phyloP scores from a whole-genome alignment of 2,329 filamentous ascomycete genomes.

The Teratosphaeria gauchensis region DNA sequence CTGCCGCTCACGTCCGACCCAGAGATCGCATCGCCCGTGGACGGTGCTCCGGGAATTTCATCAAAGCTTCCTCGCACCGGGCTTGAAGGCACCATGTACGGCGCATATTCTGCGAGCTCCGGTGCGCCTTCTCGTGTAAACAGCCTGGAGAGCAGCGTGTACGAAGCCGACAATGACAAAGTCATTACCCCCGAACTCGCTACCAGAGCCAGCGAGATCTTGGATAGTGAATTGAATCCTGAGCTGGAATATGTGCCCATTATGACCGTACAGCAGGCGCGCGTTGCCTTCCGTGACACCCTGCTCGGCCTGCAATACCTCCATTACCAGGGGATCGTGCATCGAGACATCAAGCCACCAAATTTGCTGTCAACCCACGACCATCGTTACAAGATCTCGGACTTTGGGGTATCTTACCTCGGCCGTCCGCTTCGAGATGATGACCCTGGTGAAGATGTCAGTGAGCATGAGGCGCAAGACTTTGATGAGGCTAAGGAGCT shows the following conservation, averaged over 20 bases:
- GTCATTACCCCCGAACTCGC: constrained; percentile 6
- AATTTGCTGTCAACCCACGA: constrained; percentile 82
- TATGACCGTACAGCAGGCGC: constrained; percentile 75
- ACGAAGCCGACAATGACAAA: neutral
- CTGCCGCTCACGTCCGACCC: constrained; percentile 21
- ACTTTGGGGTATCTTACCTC: constrained; percentile 97
- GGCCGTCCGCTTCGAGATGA: constrained; percentile 71
- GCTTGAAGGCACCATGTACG: constrained; percentile 70
- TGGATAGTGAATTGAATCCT: constrained; percentile 63
- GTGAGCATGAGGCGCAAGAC: constrained; percentile 71
- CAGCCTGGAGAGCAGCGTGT: constrained; percentile 50
- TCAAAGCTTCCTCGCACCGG: neutral
- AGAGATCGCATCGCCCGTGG: constrained; percentile 7
- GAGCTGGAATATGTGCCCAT: constrained; percentile 90
- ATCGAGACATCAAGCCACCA: constrained; percentile 50
- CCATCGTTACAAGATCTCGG: constrained; percentile 89
- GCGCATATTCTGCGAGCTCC: constrained; percentile 48
- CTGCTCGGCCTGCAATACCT: constrained; percentile 89
- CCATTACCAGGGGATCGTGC: constrained; percentile 43
- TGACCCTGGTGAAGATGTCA: constrained; percentile 52
- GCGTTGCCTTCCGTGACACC: constrained; percentile 81
- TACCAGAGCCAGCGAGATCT: constrained; percentile 29
- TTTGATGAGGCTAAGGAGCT: constrained; percentile 89
- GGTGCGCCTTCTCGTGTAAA: constrained; percentile 50
- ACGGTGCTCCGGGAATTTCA: constrained; percentile 1